A percentile compares a stretch with the other conserved stretches of the same genome.
Conservation (phyloP, 176 grass and related monocot genomes). For the Bothriochloa decipiens region DNA sequence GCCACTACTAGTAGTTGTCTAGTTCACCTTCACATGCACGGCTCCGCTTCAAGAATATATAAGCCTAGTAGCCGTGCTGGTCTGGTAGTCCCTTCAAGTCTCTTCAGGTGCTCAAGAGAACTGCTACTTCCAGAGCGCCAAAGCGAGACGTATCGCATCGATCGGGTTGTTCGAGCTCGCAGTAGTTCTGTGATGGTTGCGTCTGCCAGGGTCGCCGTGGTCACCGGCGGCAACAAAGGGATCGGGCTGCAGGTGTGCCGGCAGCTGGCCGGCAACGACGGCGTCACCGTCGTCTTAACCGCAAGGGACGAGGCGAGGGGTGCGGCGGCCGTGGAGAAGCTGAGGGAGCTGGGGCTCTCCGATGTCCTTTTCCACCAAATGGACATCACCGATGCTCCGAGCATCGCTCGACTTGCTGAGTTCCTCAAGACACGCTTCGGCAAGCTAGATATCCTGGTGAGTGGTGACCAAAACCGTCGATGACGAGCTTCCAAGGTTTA, state of each 20-base stretch:
- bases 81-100: too few relatives aligned
- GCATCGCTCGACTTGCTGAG: constrained; percentile 35
- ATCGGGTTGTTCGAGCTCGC: too few relatives aligned
- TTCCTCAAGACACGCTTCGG: constrained; percentile 44
- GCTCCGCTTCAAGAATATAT: too few relatives aligned
- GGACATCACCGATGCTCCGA: constrained; percentile 46
- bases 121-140: too few relatives aligned
- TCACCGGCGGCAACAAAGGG: constrained; percentile 69
- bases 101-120: too few relatives aligned
- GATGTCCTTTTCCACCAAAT: constrained; percentile 55
- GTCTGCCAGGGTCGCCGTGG: constrained; percentile 54
- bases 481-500: not conserved
- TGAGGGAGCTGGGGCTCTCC: not conserved
- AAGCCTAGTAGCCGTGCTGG: too few relatives aligned
- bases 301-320: constrained; percentile 55
- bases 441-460: constrained; percentile 44
- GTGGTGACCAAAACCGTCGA: not conserved
- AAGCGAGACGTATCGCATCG: too few relatives aligned
- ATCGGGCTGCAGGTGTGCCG: constrained; percentile 66
- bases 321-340: constrained; percentile 37
- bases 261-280: constrained; percentile 48
- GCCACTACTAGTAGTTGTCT: too few relatives aligned
- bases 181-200: not conserved
- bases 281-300: constrained; percentile 57
- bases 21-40: too few relatives aligned